These are phyloP conservation scores for Magnolia sinica DNA, from an alignment of 164 flowering plant genomes.

Conservation along the genomic window DNA sequence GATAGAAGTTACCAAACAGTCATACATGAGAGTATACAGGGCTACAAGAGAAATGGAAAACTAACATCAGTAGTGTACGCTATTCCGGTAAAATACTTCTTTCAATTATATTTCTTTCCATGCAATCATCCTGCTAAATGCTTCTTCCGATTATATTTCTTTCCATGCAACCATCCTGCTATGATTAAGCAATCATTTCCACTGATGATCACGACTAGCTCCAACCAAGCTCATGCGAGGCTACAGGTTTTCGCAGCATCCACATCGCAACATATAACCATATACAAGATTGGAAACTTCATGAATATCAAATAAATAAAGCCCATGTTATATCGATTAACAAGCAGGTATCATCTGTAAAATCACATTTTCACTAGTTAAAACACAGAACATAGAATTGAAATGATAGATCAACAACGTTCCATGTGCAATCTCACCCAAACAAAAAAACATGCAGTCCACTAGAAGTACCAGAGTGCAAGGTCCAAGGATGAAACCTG, in stretches of 20 bases:
- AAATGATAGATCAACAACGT: neutral
- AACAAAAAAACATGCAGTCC: neutral
- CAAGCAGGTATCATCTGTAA: neutral
- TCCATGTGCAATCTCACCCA: neutral
- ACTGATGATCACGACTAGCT: neutral
- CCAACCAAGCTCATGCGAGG: neutral
- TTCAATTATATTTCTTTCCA: too few relatives aligned
- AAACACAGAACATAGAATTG: neutral
- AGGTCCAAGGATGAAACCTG: constrained; percentile 46
- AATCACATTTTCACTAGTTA: neutral
- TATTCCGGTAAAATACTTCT: too few relatives aligned
- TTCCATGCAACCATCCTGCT: too few relatives aligned
- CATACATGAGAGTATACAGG: too few relatives aligned
- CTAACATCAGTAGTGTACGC: too few relatives aligned
- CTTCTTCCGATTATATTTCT: too few relatives aligned
- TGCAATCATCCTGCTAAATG: too few relatives aligned
- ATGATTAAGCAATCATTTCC: neutral
- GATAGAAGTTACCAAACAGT: too few relatives aligned
- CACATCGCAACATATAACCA: too few relatives aligned
- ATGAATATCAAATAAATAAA: neutral
- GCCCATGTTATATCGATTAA: neutral
- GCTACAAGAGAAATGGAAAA: too few relatives aligned
- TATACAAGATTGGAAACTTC: neutral
- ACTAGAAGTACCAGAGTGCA: neutral
- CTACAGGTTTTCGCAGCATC: neutral